These are phyloP conservation scores for Cyberlindnera bimundalis DNA, from an alignment of 805 yeast species.

Conservation along the genomic window DNA sequence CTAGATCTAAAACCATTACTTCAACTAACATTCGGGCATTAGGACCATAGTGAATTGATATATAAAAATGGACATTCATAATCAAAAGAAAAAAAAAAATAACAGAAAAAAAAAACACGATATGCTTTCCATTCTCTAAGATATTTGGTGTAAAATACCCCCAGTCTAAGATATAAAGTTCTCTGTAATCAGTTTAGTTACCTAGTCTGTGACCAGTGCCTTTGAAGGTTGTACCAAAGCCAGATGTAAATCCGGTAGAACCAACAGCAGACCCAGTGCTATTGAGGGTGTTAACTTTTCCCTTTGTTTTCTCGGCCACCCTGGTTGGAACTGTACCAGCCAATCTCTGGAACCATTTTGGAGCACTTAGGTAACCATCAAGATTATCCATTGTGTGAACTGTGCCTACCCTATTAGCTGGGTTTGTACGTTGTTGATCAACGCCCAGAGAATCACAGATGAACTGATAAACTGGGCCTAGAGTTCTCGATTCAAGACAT, in stretches of 20 bases:
- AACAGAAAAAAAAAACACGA: not conserved
- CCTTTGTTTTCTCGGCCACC: not conserved
- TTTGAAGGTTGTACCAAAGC: slow-evolving; percentile 24
- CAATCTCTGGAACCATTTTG: slow-evolving; percentile 38
- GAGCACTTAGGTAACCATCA: slow-evolving; percentile 55
- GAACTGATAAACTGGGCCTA: slow-evolving; percentile 38
- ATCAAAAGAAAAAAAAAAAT: too few relatives aligned
- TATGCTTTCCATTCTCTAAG: too few relatives aligned
- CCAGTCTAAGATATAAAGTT: too few relatives aligned
- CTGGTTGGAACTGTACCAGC: slow-evolving; percentile 21
- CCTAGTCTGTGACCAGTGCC: slow-evolving; percentile 42
- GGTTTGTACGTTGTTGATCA: slow-evolving; percentile 20
- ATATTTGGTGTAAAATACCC: too few relatives aligned
- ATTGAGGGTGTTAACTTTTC: slow-evolving; percentile 9
- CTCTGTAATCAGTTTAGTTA: not conserved
- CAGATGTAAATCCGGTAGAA: slow-evolving; percentile 14
- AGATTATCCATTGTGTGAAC: slow-evolving; percentile 33
- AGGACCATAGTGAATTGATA: too few relatives aligned
- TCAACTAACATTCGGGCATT: too few relatives aligned
- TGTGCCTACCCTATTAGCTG: slow-evolving; percentile 32
- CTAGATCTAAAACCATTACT: too few relatives aligned
- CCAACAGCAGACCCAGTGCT: slow-evolving; percentile 3
- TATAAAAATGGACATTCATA: too few relatives aligned
- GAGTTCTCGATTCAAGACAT: slow-evolving; percentile 54
- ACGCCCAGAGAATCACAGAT: slow-evolving; percentile 23